Evolutionary conservation across 495 filamentous ascomycete genomes (phyloP).

Genomic region (Xylaria longipes): DNA sequence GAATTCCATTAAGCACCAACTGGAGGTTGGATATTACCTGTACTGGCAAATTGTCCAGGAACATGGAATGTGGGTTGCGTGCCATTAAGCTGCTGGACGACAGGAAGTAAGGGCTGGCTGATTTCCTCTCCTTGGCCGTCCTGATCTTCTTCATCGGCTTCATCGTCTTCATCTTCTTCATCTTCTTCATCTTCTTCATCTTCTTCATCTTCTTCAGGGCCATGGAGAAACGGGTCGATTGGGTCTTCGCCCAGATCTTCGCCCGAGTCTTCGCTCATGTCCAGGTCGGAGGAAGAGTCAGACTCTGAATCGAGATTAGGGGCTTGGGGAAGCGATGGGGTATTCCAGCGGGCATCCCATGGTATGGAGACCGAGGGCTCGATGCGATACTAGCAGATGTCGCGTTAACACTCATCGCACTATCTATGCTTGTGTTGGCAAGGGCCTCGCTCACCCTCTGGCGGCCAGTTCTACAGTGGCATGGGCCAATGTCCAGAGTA

Average conservation of each 20-base stretch:
- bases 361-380: conserved; percentile 25
- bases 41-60: too few species aligned
- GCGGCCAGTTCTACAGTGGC: conserved; percentile 34
- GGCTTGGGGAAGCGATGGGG: background rate
- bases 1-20: background rate
- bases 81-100: too few species aligned
- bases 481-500: conserved; percentile 34
- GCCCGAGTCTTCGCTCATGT: background rate
- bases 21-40: background rate
- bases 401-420: conserved; percentile 20
- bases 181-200: background rate
- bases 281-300: background rate
- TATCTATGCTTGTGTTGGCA: background rate
- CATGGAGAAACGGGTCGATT: background rate
- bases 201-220: background rate
- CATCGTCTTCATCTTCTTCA: background rate
- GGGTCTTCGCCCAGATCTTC: background rate
- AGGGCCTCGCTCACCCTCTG: conserved; percentile 32
- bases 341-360: conserved; percentile 27
- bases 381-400: conserved; percentile 29
- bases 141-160: background rate
- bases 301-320: background rate
- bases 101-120: background rate
- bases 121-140: background rate
- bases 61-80: too few species aligned